phyloP scores from a whole-genome alignment of 495 filamentous ascomycete species.

The Trichoderma erinaceum region DNA sequence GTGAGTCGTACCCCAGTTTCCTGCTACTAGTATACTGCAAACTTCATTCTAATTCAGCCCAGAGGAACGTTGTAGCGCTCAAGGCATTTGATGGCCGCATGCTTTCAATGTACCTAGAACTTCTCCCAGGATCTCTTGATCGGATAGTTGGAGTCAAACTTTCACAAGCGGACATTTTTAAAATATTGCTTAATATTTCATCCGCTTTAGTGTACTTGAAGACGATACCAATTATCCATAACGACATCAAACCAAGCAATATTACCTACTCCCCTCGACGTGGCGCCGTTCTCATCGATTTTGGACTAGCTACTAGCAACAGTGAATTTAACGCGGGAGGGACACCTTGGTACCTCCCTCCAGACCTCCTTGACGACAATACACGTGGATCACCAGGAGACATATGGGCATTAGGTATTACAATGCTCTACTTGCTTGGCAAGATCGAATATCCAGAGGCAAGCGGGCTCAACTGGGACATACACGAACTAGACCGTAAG shows the following conservation, averaged over 20 bases:
- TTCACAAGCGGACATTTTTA: not conserved
- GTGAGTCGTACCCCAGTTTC: not conserved
- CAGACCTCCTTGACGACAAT: not conserved
- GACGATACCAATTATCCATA: not conserved
- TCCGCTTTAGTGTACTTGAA: not conserved
- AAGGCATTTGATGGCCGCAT: not conserved
- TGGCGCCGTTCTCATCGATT: not conserved
- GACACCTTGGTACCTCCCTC: constrained; percentile 5
- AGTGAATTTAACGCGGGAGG: not conserved
- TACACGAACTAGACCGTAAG: not conserved
- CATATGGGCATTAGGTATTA: constrained; percentile 16
- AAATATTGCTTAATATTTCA: not conserved
- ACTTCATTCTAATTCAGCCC: not conserved
- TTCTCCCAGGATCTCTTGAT: not conserved
- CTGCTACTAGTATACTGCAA: too few species aligned
- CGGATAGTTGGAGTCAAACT: not conserved
- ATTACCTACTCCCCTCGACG: not conserved
- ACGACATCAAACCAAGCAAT: constrained; percentile 1
- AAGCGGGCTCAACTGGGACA: not conserved
- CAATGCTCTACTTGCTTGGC: constrained; percentile 9
- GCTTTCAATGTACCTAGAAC: not conserved
- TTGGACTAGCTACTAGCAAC: not conserved
- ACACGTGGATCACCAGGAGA: not conserved
- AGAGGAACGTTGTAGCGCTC: not conserved
- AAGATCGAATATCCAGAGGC: constrained; percentile 2